Evolutionary conservation across 768 basidiomycete genomes (phyloP), one percentile per base, ranked within the genome.

Genomic region (Lentinus brumalis): DNA sequence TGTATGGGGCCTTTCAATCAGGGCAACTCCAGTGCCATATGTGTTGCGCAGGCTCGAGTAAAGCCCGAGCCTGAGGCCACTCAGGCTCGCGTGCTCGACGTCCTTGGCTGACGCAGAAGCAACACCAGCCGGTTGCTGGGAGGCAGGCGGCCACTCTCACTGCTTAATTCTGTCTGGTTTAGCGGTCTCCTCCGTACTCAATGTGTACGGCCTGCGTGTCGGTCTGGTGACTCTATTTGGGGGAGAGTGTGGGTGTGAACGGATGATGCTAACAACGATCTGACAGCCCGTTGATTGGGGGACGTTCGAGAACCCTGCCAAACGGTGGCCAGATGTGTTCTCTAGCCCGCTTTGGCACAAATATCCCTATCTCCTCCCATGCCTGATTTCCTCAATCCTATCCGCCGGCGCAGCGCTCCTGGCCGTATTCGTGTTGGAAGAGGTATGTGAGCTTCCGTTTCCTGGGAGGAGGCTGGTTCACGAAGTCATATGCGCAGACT

Each of bases 341-440:
- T 72, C 76, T 51, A 68, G 66, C 29, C 64, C 75, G n/a, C 76
- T 87, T 59, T 80, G 85, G 65, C 71, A 69, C 39, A 61, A 69
- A 39, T 79, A 82, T 67, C 87, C 86, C 9, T 89, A 88, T 67
- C 79, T 87, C 60, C 75, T 88, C 3, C 87, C 88, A 0, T 85
- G 84, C 62, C 72, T 85, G 40, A 70, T 84, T 39, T 72, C 83
- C 32, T 74, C 77, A 12, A 50, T 71, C 2, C 65, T 83, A 26
- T 78, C 82, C 11, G 32, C 83, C 16, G 35, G 70, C 14, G 81
- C 80, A 0, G 66, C 80, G 12, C 16, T 73, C 6, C 68, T 84
- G 2, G 79, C 82, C 1, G 78, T 75, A 54, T 68, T 75, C 44
- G 83, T 76, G 56, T 74, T 89, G 21, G 77, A 83, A 50, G 88